These are phyloP conservation scores for Chalciporus sphaerocephalus DNA, from an alignment of 768 basidiomycete species.

Conservation along the genomic window DNA sequence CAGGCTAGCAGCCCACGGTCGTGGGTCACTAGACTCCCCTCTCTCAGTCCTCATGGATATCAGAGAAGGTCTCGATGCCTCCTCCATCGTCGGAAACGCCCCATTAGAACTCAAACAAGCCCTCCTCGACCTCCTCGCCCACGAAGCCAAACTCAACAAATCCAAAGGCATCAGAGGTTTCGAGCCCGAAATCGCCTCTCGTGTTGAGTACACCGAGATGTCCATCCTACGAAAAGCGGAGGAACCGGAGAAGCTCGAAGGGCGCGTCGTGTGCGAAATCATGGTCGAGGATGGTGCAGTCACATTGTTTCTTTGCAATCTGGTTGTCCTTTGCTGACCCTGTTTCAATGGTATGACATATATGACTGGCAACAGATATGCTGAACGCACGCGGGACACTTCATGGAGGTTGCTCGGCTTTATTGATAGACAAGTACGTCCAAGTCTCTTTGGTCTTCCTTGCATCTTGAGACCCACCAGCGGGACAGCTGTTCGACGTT, in stretches of 20 bases:
- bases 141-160: constrained; percentile 1
- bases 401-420: constrained; percentile 54
- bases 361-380: constrained; percentile 48
- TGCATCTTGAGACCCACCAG: background rate
- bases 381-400: constrained; percentile 44
- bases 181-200: constrained; percentile 19
- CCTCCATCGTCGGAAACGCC: constrained; percentile 28
- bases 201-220: constrained; percentile 37
- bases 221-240: constrained; percentile 43
- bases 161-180: constrained; percentile 18
- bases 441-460: background rate
- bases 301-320: background rate
- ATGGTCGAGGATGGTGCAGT: constrained; percentile 39
- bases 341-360: too few species aligned
- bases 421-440: constrained; percentile 50
- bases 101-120: constrained; percentile 24
- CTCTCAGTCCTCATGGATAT: constrained; percentile 7
- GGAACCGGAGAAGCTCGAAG: constrained; percentile 42
- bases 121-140: constrained; percentile 19
- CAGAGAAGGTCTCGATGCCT: constrained; percentile 14
- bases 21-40: background rate
- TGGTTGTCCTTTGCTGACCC: constrained; percentile 3
- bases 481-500: constrained; percentile 46
- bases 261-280: constrained; percentile 42
- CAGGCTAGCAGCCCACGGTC: too few species aligned